A percentile compares a stretch with the other conserved stretches of the same genome.
Evolutionary conservation across 192 early-diverging fungal species (phyloP).

Genomic region (Dissophora ornata): DNA sequence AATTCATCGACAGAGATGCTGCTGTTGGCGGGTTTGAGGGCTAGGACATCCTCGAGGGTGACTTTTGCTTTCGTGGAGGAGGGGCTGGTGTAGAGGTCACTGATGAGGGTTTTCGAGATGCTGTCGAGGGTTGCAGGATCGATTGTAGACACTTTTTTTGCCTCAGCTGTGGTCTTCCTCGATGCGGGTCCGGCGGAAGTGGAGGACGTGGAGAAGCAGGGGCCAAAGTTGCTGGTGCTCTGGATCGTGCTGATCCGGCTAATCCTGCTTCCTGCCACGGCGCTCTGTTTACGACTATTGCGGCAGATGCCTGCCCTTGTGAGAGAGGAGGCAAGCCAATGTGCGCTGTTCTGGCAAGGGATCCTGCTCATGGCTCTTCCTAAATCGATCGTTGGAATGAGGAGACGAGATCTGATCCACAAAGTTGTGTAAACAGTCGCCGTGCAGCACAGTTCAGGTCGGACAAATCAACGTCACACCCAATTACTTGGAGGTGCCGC

Average conservation of each 20-base stretch:
- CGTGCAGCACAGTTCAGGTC: no score
- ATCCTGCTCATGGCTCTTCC: conserved; percentile 38
- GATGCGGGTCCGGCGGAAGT: no score
- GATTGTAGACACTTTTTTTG: background rate
- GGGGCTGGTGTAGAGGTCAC: conserved; percentile 19
- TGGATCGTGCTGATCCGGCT: background rate
- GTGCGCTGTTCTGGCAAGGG: conserved; percentile 16
- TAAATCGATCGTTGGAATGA: background rate
- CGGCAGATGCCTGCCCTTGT: conserved; percentile 7
- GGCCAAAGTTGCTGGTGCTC: background rate
- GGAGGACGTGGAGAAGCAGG: background rate
- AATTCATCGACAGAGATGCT: conserved; percentile 32
- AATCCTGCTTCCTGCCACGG: conserved; percentile 3
- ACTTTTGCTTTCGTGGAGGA: conserved; percentile 15
- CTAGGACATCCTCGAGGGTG: conserved; percentile 38
- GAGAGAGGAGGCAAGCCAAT: conserved; percentile 6
- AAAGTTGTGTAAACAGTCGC: no score
- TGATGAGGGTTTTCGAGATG: conserved; percentile 30
- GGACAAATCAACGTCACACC: conserved; percentile 28
- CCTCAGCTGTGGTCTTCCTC: background rate
- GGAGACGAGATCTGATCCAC: background rate
- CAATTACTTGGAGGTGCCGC: no score
- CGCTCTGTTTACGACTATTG: background rate
- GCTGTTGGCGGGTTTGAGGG: conserved; percentile 18
- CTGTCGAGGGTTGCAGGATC: conserved; percentile 32